These are phyloP conservation scores for Beauveria sp. DNA, from an alignment of 2,329 filamentous ascomycete genomes.

Conservation along the genomic window DNA sequence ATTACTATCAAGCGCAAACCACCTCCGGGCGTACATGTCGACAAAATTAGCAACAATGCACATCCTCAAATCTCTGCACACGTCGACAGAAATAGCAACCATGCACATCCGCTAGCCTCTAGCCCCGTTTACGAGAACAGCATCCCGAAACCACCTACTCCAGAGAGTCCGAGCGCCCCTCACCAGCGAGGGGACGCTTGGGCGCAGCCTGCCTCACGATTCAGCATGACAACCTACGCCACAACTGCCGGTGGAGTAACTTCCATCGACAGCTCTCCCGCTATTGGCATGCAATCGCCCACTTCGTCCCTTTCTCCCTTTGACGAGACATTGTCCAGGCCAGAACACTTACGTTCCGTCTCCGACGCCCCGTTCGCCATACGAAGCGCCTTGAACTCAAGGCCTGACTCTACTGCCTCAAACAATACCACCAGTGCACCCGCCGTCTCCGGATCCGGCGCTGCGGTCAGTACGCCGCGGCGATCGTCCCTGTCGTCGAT, in stretches of 20 bases:
- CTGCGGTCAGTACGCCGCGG: background rate
- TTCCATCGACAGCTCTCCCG: background rate
- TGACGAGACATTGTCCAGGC: background rate
- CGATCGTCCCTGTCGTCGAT: conserved; percentile 27
- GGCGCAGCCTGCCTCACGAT: conserved; percentile 50
- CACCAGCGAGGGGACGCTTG: conserved; percentile 26
- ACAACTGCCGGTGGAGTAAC: conserved; percentile 31
- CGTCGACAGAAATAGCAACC: conserved; percentile 17
- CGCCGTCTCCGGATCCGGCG: background rate
- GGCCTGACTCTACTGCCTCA: background rate
- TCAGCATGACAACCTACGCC: conserved; percentile 56
- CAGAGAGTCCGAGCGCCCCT: conserved; percentile 19
- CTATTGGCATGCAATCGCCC: background rate
- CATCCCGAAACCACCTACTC: conserved; percentile 19
- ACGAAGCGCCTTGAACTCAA: background rate
- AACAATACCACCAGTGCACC: background rate
- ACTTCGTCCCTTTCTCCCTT: background rate
- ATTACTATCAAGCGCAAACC: conserved; percentile 39
- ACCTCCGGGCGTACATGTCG: conserved; percentile 22
- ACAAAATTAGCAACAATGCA: conserved; percentile 19
- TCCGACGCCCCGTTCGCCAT: background rate
- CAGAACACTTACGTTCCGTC: background rate
- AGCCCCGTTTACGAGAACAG: conserved; percentile 28
- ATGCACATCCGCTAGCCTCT: conserved; percentile 24
- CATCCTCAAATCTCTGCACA: conserved; percentile 25